phyloP scores from a whole-genome alignment of 2,329 filamentous ascomycete genomes.

The Fusarium musae region DNA sequence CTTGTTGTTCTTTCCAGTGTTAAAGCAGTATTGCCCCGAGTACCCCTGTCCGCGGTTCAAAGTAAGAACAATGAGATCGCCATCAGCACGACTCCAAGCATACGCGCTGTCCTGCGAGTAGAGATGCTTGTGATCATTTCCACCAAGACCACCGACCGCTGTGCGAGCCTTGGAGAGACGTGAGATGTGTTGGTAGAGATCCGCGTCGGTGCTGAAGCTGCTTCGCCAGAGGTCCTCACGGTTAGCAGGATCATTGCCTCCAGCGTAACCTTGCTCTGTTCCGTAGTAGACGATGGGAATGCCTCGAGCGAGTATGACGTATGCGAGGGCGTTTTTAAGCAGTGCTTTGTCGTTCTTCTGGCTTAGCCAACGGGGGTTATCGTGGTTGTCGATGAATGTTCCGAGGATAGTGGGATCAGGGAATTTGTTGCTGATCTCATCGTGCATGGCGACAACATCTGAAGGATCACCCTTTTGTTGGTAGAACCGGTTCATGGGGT shows the following conservation, averaged over 20 bases:
- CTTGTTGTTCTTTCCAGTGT: conserved; percentile 23
- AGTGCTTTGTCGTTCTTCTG: conserved; percentile 64
- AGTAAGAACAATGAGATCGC: conserved; percentile 25
- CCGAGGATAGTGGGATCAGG: conserved; percentile 44
- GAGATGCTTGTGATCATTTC: conserved; percentile 28
- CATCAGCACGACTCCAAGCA: conserved; percentile 28
- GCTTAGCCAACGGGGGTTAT: conserved; percentile 64
- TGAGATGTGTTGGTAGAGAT: conserved; percentile 32
- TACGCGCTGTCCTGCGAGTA: conserved; percentile 7
- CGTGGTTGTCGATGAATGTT: conserved; percentile 69
- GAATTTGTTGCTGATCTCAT: conserved; percentile 50
- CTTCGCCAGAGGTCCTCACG: conserved; percentile 70
- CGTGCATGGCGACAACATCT: conserved; percentile 53
- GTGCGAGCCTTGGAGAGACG: conserved; percentile 25
- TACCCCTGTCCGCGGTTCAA: conserved; percentile 15
- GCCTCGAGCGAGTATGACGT: conserved; percentile 69
- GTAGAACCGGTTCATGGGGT: conserved; percentile 52
- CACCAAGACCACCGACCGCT: conserved; percentile 3
- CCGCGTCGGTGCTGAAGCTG: conserved; percentile 51
- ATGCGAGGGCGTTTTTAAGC: conserved; percentile 70
- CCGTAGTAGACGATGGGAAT: conserved; percentile 74
- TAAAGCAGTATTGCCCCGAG: conserved; percentile 22
- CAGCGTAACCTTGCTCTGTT: conserved; percentile 69
- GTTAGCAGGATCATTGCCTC: conserved; percentile 59
- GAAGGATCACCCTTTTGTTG: conserved; percentile 53